A percentile compares a stretch with the other conserved stretches of the same genome.
Evolutionary conservation across 306 rosid genomes (phyloP).

Genomic region (Cucurbita pepo): DNA sequence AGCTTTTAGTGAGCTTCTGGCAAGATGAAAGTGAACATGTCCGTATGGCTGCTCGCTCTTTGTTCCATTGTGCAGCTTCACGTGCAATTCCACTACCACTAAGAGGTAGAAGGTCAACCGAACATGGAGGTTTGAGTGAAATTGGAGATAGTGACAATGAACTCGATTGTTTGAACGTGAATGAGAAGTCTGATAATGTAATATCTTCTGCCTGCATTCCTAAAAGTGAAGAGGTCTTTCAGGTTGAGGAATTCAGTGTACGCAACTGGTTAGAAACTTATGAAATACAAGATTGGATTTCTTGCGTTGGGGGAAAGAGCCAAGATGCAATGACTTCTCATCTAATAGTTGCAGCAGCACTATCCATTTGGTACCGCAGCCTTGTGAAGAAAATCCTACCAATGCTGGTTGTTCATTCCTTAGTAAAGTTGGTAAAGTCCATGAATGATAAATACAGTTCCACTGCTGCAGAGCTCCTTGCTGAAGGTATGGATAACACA

Average conservation of each 20-base stretch:
- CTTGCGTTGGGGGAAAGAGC: constrained; percentile 92
- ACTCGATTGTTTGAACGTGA: constrained; percentile 14
- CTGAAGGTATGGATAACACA: constrained; percentile 91
- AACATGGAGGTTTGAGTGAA: constrained; percentile 14
- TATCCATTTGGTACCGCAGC: constrained; percentile 96
- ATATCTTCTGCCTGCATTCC: constrained; percentile 2
- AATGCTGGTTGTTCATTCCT: constrained; percentile 60
- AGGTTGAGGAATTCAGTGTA: constrained; percentile 43
- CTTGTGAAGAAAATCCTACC: constrained; percentile 69
- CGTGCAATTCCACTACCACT: constrained; percentile 70
- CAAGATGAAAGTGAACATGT: constrained; percentile 92
- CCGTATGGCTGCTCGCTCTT: constrained; percentile 94
- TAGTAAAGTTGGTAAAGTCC: constrained; percentile 82
- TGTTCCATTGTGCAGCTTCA: constrained; percentile 95
- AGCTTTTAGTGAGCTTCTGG: constrained; percentile 98
- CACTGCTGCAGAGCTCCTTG: constrained; percentile 96
- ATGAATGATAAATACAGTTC: constrained; percentile 87
- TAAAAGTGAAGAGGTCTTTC: constrained; percentile 19
- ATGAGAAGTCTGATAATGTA: constrained; percentile 20
- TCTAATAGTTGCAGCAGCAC: constrained; percentile 86
- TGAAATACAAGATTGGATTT: constrained; percentile 98
- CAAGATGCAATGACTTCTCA: constrained; percentile 97
- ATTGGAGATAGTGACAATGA: constrained; percentile 23
- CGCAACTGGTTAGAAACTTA: constrained; percentile 75
- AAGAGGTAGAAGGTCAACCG: constrained; percentile 29